A percentile compares a stretch with the other conserved stretches of the same genome.
These are phyloP conservation scores for Coemansia guatemalensis DNA, from an alignment of 192 early-diverging fungal genomes.

Conservation along the genomic window DNA sequence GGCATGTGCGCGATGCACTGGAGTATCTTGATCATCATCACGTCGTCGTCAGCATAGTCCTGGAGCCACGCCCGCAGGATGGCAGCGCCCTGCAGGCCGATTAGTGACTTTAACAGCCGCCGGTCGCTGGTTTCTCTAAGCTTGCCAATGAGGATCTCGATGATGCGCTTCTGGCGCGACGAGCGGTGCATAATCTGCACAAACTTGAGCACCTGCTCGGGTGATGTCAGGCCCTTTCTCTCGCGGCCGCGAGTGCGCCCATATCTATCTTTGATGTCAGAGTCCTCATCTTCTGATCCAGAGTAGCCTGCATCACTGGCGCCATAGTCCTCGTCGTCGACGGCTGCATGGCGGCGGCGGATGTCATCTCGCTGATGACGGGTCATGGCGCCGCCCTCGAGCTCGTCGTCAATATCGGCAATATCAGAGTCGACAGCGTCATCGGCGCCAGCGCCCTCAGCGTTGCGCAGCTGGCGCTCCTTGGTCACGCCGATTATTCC, in stretches of 20 bases:
- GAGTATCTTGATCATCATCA: conserved; percentile 63
- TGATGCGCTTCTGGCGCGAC: conserved; percentile 55
- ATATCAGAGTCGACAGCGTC: conserved; percentile 56
- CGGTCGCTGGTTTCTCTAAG: conserved; percentile 58
- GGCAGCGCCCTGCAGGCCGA: conserved; percentile 38
- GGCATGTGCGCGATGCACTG: conserved; percentile 75
- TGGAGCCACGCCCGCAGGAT: conserved; percentile 56
- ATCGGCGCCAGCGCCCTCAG: neutral
- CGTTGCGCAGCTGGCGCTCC: conserved; percentile 42
- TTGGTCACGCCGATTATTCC: conserved; percentile 89
- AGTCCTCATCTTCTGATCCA: conserved; percentile 18
- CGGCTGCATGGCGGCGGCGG: conserved; percentile 51
- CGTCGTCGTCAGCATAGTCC: conserved; percentile 61
- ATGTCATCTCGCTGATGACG: conserved; percentile 57
- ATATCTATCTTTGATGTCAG: conserved; percentile 18
- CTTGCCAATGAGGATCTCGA: conserved; percentile 60
- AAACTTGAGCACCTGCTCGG: conserved; percentile 73
- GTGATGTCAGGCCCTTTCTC: conserved; percentile 58
- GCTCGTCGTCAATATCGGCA: conserved; percentile 58
- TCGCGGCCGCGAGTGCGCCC: conserved; percentile 22
- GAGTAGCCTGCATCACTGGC: conserved; percentile 43
- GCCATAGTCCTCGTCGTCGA: conserved; percentile 56
- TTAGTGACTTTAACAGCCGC: conserved; percentile 70
- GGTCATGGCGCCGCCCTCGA: conserved; percentile 57
- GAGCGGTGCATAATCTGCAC: conserved; percentile 72